A percentile compares a stretch with the other conserved stretches of the same genome.
Conservation (phyloP, 163 green algal species). For the Chloromonas sp. region DNA sequence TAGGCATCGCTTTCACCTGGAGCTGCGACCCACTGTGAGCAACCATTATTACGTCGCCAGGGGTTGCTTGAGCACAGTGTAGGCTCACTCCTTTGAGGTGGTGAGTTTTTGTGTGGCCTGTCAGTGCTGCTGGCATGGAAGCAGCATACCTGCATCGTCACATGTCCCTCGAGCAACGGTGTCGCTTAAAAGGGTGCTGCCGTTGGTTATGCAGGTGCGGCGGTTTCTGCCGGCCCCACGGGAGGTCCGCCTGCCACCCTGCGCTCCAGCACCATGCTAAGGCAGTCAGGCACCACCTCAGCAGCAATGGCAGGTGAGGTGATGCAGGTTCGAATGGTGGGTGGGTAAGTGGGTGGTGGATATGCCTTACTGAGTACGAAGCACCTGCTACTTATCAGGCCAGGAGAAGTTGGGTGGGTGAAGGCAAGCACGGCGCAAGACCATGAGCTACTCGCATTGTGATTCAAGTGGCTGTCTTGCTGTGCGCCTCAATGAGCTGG, state of each 20-base stretch:
- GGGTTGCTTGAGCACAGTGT: neutral
- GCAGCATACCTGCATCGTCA: too few relatives aligned
- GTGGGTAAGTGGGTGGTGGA: neutral
- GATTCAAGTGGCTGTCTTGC: too few relatives aligned
- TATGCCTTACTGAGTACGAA: neutral
- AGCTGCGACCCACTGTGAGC: neutral
- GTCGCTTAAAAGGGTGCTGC: too few relatives aligned
- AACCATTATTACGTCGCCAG: neutral
- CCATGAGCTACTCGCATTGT: too few relatives aligned
- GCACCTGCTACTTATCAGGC: too few relatives aligned
- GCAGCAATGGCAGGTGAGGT: slow-evolving; percentile 9
- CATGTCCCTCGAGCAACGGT: too few relatives aligned
- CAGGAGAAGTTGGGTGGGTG: too few relatives aligned
- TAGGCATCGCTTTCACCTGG: neutral
- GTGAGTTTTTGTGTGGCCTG: too few relatives aligned
- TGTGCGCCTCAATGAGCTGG: too few relatives aligned
- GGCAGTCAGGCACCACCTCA: slow-evolving; percentile 9
- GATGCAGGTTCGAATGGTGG: neutral
- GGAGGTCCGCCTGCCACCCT: neutral
- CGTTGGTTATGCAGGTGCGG: too few relatives aligned
- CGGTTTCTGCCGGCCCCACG: neutral
- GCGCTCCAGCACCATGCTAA: slow-evolving; percentile 7
- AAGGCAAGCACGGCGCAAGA: too few relatives aligned
- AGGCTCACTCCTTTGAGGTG: neutral
- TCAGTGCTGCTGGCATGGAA: too few relatives aligned